Percentiles rank a stretch among this genome's conserved stretches.
These are phyloP conservation scores for Zygotorulaspora florentina DNA, from an alignment of 805 yeast genomes.

Conservation along the genomic window DNA sequence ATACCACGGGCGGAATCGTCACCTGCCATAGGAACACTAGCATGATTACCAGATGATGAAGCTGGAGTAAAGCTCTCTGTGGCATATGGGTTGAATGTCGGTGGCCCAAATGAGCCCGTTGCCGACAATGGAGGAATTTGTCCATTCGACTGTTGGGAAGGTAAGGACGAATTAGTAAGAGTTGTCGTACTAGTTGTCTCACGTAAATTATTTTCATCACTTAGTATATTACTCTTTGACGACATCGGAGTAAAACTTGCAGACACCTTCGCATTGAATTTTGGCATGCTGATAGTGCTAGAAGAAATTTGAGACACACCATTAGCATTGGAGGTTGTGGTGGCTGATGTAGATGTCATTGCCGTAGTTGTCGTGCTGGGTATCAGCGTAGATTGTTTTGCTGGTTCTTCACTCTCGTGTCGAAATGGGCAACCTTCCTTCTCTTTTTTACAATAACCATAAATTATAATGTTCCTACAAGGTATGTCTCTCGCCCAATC, in stretches of 20 bases:
- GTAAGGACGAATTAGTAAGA: background rate
- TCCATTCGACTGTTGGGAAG: background rate
- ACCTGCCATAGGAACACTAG: conserved; percentile 6
- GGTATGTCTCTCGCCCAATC: conserved; percentile 68
- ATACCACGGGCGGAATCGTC: conserved; percentile 1
- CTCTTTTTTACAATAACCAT: conserved; percentile 84
- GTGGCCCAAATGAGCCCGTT: conserved; percentile 13
- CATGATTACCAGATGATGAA: conserved; percentile 24
- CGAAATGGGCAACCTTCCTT: conserved; percentile 83
- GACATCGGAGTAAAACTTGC: conserved; percentile 51
- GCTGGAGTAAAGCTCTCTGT: conserved; percentile 30
- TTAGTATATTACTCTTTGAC: conserved; percentile 7
- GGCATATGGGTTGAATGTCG: conserved; percentile 33
- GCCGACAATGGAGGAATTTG: conserved; percentile 7
- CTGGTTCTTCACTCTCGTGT: conserved; percentile 46
- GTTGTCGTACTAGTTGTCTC: background rate
- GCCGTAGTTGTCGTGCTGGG: conserved; percentile 7
- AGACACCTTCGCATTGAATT: conserved; percentile 50
- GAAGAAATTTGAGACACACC: conserved; percentile 6
- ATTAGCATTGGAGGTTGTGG: background rate
- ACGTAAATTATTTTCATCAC: background rate
- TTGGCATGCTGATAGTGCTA: conserved; percentile 22
- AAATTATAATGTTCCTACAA: conserved; percentile 77
- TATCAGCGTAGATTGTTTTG: conserved; percentile 1
- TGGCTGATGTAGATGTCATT: conserved; percentile 10